phyloP scores from a whole-genome alignment of 257 asterid species.

The Solanum peruvianum region DNA sequence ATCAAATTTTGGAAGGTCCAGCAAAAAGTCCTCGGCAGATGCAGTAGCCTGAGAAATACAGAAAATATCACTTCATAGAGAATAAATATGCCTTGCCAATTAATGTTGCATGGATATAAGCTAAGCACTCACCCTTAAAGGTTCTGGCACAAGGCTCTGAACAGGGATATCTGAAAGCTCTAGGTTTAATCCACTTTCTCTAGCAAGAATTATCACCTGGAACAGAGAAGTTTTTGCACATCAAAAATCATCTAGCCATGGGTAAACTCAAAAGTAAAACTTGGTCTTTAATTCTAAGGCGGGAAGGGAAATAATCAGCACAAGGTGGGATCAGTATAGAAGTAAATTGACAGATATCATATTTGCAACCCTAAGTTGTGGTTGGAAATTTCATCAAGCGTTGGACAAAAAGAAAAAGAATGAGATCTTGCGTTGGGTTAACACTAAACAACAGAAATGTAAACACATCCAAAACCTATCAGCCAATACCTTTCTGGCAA shows the following conservation, averaged over 20 bases:
- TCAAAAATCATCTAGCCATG: neutral
- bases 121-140: slow-evolving; percentile 41
- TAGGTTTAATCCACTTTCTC: slow-evolving; percentile 80
- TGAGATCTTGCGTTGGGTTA: neutral
- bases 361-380: neutral
- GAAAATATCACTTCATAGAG: slow-evolving; percentile 8
- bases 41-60: slow-evolving; percentile 42
- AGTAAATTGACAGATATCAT: neutral
- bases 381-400: neutral
- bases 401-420: neutral
- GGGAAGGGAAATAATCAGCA: neutral
- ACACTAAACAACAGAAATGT: neutral
- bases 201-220: slow-evolving; percentile 95
- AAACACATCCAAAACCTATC: neutral
- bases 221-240: slow-evolving; percentile 4
- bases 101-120: neutral
- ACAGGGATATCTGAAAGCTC: slow-evolving; percentile 79
- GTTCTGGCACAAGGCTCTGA: slow-evolving; percentile 80
- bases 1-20: slow-evolving; percentile 64
- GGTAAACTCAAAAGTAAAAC: neutral
- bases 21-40: slow-evolving; percentile 67
- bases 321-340: neutral
- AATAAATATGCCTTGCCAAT: neutral
- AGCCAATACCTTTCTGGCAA: slow-evolving; percentile 80
- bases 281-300: neutral